A percentile compares a stretch with the other conserved stretches of the same genome.
These are phyloP conservation scores for Emmonsia crescens DNA, from an alignment of 2,329 filamentous ascomycete genomes.

Conservation along the genomic window DNA sequence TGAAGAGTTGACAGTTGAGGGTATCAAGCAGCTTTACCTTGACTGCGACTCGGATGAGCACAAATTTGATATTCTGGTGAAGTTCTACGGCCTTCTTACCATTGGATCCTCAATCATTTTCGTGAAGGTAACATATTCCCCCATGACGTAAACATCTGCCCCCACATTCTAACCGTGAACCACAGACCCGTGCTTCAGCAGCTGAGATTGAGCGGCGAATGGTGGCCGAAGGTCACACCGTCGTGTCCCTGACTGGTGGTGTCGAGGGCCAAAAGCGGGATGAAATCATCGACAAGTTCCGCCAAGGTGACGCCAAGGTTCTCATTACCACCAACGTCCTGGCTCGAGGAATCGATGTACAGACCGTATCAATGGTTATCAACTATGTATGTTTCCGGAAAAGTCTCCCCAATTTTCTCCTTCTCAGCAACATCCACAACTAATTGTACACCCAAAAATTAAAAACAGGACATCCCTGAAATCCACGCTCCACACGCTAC, in stretches of 20 bases:
- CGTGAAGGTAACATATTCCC: slow-evolving; percentile 56
- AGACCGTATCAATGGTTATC: slow-evolving; percentile 93
- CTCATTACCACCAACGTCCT: slow-evolving; percentile 97
- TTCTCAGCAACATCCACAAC: not conserved
- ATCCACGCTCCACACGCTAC: slow-evolving; percentile 42
- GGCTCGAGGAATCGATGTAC: slow-evolving; percentile 84
- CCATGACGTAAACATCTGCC: not conserved
- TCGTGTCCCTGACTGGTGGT: slow-evolving; percentile 79
- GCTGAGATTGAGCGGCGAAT: slow-evolving; percentile 76
- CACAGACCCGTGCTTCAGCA: slow-evolving; percentile 73
- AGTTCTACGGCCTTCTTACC: slow-evolving; percentile 91
- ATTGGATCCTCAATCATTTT: slow-evolving; percentile 98
- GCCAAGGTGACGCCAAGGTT: slow-evolving; percentile 78
- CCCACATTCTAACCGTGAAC: not conserved
- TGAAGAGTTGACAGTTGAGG: slow-evolving; percentile 88
- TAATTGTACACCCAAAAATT: not conserved
- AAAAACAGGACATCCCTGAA: slow-evolving; percentile 55
- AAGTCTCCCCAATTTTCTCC: not conserved
- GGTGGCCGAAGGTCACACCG: slow-evolving; percentile 79
- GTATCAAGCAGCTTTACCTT: slow-evolving; percentile 96
- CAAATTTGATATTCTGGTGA: slow-evolving; percentile 81
- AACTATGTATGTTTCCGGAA: slow-evolving; percentile 58
- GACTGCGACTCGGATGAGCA: slow-evolving; percentile 72
- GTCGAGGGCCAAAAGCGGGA: slow-evolving; percentile 79
- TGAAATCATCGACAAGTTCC: slow-evolving; percentile 73